Evolutionary conservation across 352 stramenopile species (phyloP).

Genomic region (Discostella stelligera): DNA sequence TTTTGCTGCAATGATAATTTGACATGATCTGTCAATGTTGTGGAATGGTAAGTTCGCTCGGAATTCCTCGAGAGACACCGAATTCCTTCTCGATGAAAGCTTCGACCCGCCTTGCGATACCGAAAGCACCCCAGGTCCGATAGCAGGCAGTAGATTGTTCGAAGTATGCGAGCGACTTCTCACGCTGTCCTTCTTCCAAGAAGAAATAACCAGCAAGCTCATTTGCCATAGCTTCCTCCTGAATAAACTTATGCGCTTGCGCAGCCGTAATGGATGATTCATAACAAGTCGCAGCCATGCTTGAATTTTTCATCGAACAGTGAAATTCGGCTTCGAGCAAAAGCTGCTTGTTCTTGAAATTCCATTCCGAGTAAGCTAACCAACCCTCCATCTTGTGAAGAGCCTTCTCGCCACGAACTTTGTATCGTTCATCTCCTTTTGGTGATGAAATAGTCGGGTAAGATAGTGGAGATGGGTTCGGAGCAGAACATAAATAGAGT

Average conservation of each 20-base stretch:
- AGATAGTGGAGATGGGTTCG: background rate
- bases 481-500: background rate
- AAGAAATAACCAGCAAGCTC: constrained; percentile 39
- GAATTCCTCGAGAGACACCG: background rate
- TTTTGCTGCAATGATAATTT: background rate
- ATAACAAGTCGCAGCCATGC: constrained; percentile 29
- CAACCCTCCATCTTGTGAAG: constrained; percentile 25
- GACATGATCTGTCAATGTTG: no score
- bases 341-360: constrained; percentile 38
- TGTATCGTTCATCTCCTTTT: constrained; percentile 7
- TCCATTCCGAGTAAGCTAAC: constrained; percentile 31
- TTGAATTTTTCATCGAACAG: constrained; percentile 18
- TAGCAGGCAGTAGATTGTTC: constrained; percentile 2
- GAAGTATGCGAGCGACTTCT: constrained; percentile 4
- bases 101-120: background rate
- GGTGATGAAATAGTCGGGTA: background rate
- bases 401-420: constrained; percentile 7
- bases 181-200: constrained; percentile 12
- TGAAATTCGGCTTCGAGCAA: constrained; percentile 33
- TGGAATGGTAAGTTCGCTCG: background rate
- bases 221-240: constrained; percentile 38
- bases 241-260: constrained; percentile 31
- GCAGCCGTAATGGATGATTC: constrained; percentile 36
- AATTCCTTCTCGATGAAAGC: background rate
- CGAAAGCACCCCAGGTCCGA: constrained; percentile 17